Conservation (phyloP, 768 basidiomycete species). For the Coprinopsis marcescibilis region DNA sequence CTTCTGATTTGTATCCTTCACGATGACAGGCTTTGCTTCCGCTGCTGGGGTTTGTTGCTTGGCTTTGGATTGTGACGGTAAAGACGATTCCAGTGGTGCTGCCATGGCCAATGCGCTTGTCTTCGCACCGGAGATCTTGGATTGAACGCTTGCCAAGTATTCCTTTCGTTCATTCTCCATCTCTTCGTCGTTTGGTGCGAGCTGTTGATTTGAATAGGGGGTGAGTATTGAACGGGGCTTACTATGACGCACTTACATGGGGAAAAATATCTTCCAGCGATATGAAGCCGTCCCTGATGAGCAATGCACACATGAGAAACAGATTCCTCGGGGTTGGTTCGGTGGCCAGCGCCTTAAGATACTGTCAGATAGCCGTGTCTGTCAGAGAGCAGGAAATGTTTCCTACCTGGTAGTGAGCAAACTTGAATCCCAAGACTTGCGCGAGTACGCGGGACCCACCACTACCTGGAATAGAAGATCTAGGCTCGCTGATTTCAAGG, state of each 20-base stretch:
- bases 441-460: slow-evolving; percentile 60
- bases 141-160: slow-evolving; percentile 56
- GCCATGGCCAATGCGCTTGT: slow-evolving; percentile 80
- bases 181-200: slow-evolving; percentile 59
- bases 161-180: slow-evolving; percentile 65
- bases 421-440: slow-evolving; percentile 98
- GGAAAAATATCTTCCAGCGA: slow-evolving; percentile 84
- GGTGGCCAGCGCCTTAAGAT: slow-evolving; percentile 37
- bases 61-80: slow-evolving; percentile 32
- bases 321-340: slow-evolving; percentile 68
- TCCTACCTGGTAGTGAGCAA: slow-evolving; percentile 80
- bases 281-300: slow-evolving; percentile 88
- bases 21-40: slow-evolving; percentile 36
- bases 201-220: slow-evolving; percentile 14
- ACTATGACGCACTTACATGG: slow-evolving; percentile 56
- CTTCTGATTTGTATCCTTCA: slow-evolving; percentile 67
- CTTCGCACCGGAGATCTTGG: slow-evolving; percentile 64
- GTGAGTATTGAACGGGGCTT: background rate
- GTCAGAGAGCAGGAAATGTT: background rate
- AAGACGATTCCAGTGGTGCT: slow-evolving; percentile 60
- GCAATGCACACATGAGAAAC: slow-evolving; percentile 75
- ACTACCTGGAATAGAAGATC: slow-evolving; percentile 11
- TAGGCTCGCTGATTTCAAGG: slow-evolving; percentile 46
- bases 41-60: slow-evolving; percentile 35
- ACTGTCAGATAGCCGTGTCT: slow-evolving; percentile 14